A percentile compares a stretch with the other conserved stretches of the same genome.
These are phyloP conservation scores for Ogataea zsoltii DNA, from an alignment of 805 yeast genomes.

Conservation along the genomic window DNA sequence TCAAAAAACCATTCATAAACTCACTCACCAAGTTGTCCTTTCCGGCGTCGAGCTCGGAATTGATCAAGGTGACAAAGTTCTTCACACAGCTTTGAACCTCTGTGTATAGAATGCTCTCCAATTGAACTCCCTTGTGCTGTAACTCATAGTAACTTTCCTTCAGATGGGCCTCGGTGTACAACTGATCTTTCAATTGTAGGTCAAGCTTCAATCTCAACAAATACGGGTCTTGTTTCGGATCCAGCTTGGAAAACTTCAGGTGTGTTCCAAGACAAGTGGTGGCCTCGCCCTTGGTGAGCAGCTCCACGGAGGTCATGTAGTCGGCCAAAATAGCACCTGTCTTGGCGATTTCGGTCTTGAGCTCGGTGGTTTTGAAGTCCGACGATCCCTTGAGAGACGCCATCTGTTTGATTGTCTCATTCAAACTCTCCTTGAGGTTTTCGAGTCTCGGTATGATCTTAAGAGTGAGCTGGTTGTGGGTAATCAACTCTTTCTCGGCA, in stretches of 20 bases:
- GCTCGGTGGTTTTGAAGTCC: slow-evolving; percentile 59
- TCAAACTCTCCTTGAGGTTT: slow-evolving; percentile 53
- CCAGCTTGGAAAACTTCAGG: slow-evolving; percentile 25
- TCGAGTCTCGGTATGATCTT: slow-evolving; percentile 56
- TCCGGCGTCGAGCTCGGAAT: slow-evolving; percentile 48
- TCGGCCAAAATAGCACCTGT: slow-evolving; percentile 58
- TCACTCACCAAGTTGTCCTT: slow-evolving; percentile 55
- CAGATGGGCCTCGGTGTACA: slow-evolving; percentile 62
- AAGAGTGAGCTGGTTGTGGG: slow-evolving; percentile 50
- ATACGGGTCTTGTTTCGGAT: slow-evolving; percentile 56
- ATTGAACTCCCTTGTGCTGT: slow-evolving; percentile 63
- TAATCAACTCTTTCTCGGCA: slow-evolving; percentile 48
- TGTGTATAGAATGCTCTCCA: slow-evolving; percentile 61
- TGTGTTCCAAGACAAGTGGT: slow-evolving; percentile 34
- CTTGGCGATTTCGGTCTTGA: slow-evolving; percentile 59
- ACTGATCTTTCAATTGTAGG: slow-evolving; percentile 63
- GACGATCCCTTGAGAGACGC: slow-evolving; percentile 46
- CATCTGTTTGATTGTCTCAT: slow-evolving; percentile 55
- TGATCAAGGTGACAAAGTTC: slow-evolving; percentile 51
- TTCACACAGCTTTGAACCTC: slow-evolving; percentile 61
- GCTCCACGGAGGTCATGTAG: slow-evolving; percentile 46
- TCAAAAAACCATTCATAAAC: slow-evolving; percentile 49
- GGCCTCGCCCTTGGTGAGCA: slow-evolving; percentile 39
- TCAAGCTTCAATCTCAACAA: slow-evolving; percentile 61
- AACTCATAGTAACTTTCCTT: slow-evolving; percentile 65